These are phyloP conservation scores for Abortiporus biennis DNA, from an alignment of 1,284 basidiomycete species.

Conservation along the genomic window DNA sequence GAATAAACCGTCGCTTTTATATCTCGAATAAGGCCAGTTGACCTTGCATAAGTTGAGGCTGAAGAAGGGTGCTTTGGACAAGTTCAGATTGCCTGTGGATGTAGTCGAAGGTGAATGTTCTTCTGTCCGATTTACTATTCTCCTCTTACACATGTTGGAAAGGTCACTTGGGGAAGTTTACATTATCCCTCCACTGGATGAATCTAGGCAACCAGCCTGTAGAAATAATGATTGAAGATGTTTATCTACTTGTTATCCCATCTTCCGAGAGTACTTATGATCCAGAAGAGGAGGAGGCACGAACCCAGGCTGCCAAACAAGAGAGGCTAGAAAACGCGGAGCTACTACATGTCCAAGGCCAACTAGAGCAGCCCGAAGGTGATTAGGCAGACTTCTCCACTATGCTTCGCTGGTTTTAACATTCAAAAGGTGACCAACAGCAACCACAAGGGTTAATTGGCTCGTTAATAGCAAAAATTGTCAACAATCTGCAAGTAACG, in stretches of 20 bases:
- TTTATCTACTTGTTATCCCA: conserved; percentile 91
- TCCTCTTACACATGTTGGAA: no score
- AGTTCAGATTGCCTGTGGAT: conserved; percentile 94
- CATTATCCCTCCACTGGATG: conserved; percentile 93
- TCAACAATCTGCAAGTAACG: conserved; percentile 96
- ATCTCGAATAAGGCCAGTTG: conserved; percentile 62
- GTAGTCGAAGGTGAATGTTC: conserved; percentile 76
- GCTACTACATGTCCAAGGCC: conserved; percentile 70
- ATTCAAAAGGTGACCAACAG: conserved; percentile 49
- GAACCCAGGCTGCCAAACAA: conserved; percentile 82
- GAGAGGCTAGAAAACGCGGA: conserved; percentile 90
- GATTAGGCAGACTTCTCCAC: conserved; percentile 2
- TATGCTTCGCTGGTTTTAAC: conserved; percentile 3
- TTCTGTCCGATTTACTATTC: conserved; percentile 1
- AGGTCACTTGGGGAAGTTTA: conserved; percentile 92
- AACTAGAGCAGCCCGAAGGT: conserved; percentile 50
- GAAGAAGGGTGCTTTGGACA: conserved; percentile 94
- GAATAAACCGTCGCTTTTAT: background rate
- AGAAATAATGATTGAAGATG: conserved; percentile 89
- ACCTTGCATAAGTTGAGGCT: conserved; percentile 80
- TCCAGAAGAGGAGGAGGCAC: conserved; percentile 79
- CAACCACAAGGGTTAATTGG: conserved; percentile 81
- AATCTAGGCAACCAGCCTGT: conserved; percentile 93
- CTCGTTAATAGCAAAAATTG: conserved; percentile 85
- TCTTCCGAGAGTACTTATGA: conserved; percentile 70